These are phyloP conservation scores for Ceriops zippeliana DNA, from an alignment of 345 rosid genomes.

Conservation along the genomic window DNA sequence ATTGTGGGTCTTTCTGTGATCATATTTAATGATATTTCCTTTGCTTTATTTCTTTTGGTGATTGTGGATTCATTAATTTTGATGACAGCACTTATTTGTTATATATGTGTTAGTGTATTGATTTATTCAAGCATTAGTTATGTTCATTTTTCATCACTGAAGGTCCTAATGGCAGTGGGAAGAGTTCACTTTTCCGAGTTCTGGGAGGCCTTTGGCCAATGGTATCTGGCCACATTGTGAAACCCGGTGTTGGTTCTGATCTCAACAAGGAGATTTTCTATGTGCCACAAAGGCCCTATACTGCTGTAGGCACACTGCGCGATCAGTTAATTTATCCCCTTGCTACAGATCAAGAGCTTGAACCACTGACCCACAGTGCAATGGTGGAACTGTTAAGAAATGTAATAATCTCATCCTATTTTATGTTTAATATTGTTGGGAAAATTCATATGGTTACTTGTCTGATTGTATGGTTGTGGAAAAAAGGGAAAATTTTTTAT, in stretches of 20 bases:
- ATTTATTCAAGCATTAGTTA: not conserved
- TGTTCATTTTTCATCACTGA: constrained; percentile 20
- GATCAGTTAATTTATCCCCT: constrained; percentile 99
- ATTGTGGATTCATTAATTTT: too few relatives aligned
- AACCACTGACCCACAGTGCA: constrained; percentile 60
- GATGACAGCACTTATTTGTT: too few relatives aligned
- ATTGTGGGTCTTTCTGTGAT: too few relatives aligned
- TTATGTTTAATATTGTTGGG: too few relatives aligned
- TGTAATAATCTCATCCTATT: constrained; percentile 42
- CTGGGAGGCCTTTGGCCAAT: constrained; percentile 99
- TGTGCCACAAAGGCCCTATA: constrained; percentile 97
- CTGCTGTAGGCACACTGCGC: constrained; percentile 92
- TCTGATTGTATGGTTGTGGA: too few relatives aligned
- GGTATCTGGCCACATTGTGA: constrained; percentile 85
- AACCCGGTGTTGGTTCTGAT: constrained; percentile 99
- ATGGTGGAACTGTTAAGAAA: constrained; percentile 89
- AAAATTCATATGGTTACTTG: too few relatives aligned
- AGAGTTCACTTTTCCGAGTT: constrained; percentile 99
- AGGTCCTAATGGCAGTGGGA: constrained; percentile 99
- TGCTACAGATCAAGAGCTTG: constrained; percentile 61
- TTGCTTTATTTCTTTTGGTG: too few relatives aligned
- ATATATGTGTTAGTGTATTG: not conserved
- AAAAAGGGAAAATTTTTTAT: too few relatives aligned
- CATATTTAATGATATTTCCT: too few relatives aligned
- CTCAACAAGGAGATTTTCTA: constrained; percentile 97